Evolutionary conservation across 257 asterid species (phyloP).

Genomic region (Solanum virginianum): DNA sequence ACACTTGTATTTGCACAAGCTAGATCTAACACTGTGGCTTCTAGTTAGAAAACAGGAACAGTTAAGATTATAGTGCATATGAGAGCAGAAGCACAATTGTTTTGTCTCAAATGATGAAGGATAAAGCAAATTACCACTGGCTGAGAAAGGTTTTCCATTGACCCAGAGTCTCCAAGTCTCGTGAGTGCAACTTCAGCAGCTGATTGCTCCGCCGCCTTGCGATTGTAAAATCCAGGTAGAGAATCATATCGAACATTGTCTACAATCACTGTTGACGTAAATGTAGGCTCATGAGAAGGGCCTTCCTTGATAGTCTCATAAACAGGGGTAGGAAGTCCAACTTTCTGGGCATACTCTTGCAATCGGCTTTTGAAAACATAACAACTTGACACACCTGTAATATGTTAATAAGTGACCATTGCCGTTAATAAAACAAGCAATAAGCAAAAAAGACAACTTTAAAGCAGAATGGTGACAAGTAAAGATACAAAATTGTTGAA

Average conservation of each 20-base stretch:
- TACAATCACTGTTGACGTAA: conserved; percentile 69
- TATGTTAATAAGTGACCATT: neutral
- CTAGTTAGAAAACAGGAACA: neutral
- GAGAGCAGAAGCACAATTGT: neutral
- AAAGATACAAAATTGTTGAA: no score
- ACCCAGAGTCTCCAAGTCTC: conserved; percentile 35
- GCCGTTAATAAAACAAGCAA: neutral
- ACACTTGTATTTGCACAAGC: neutral
- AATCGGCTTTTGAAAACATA: conserved; percentile 86
- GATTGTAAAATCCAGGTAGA: conserved; percentile 79
- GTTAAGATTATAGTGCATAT: neutral
- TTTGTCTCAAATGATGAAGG: neutral
- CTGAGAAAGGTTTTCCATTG: conserved; percentile 37
- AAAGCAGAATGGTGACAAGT: neutral
- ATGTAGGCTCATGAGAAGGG: conserved; percentile 81
- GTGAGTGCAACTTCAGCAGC: conserved; percentile 98
- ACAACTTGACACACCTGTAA: conserved; percentile 65
- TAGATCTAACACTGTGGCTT: neutral
- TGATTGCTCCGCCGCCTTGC: conserved; percentile 96
- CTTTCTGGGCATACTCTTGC: conserved; percentile 91
- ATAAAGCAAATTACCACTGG: conserved; percentile 52
- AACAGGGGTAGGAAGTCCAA: conserved; percentile 60
- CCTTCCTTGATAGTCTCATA: conserved; percentile 86
- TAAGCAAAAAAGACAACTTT: neutral
- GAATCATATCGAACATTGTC: conserved; percentile 64